Evolutionary conservation across 768 basidiomycete genomes (phyloP).

Genomic region (Phlebiopsis flavidoalba): DNA sequence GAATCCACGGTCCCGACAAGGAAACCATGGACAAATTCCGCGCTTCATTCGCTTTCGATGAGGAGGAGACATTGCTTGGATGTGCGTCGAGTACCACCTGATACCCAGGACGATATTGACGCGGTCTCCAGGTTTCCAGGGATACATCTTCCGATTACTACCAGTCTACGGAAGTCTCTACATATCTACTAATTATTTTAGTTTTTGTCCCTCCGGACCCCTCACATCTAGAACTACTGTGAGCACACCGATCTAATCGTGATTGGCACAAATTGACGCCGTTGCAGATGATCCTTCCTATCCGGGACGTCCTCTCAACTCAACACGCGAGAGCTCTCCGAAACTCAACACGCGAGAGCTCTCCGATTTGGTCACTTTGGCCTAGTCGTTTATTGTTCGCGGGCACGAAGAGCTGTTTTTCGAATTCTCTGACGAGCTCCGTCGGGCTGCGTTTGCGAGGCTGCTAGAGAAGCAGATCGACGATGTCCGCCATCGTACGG

Average conservation of each 20-base stretch:
- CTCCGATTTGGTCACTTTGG: conserved; percentile 89
- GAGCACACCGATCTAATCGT: conserved; percentile 19
- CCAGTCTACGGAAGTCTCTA: conserved; percentile 86
- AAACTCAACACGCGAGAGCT: too few relatives aligned
- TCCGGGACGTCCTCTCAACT: conserved; percentile 79
- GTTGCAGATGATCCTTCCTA: conserved; percentile 87
- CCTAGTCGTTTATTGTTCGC: conserved; percentile 82
- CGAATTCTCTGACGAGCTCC: conserved; percentile 80
- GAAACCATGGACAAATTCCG: conserved; percentile 75
- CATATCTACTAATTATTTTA: conserved; percentile 86
- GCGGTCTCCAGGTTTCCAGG: conserved; percentile 67
- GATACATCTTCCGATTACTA: conserved; percentile 85
- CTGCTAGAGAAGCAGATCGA: conserved; percentile 83
- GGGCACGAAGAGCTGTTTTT: conserved; percentile 98
- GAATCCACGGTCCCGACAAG: conserved; percentile 53
- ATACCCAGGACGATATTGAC: not conserved
- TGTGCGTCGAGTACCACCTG: conserved; percentile 48
- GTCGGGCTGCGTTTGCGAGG: conserved; percentile 70
- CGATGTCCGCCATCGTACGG: conserved; percentile 47
- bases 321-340: conserved; percentile 86
- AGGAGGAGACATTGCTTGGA: conserved; percentile 81
- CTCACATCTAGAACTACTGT: conserved; percentile 80
- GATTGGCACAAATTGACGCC: too few relatives aligned
- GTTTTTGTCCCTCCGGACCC: conserved; percentile 87
- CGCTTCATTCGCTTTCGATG: conserved; percentile 80